These are phyloP conservation scores for Trichoderma brevicompactum DNA, from an alignment of 2,329 filamentous ascomycete genomes.

Conservation along the genomic window DNA sequence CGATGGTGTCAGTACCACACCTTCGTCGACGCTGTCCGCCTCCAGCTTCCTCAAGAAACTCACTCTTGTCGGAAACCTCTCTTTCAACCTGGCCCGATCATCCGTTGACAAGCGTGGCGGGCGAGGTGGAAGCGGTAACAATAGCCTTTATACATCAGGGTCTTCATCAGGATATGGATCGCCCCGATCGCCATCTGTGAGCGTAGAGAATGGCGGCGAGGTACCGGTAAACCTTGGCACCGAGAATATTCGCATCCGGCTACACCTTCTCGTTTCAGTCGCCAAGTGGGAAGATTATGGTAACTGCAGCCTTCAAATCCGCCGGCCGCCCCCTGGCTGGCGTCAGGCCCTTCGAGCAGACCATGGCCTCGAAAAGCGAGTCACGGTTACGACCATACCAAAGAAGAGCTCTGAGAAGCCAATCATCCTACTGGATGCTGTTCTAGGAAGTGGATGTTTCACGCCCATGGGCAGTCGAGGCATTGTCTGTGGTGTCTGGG, in stretches of 20 bases:
- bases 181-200: conserved; percentile 62
- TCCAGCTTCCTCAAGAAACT: conserved; percentile 82
- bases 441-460: conserved; percentile 82
- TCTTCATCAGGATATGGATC: conserved; percentile 56
- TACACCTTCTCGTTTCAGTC: conserved; percentile 77
- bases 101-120: conserved; percentile 63
- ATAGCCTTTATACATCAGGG: conserved; percentile 65
- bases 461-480: conserved; percentile 81
- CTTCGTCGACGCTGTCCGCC: conserved; percentile 65
- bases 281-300: conserved; percentile 93
- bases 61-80: conserved; percentile 68
- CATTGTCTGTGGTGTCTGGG: conserved; percentile 88
- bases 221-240: conserved; percentile 66
- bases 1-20: conserved; percentile 71
- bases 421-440: conserved; percentile 77
- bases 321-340: conserved; percentile 69
- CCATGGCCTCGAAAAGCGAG: conserved; percentile 78
- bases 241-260: conserved; percentile 77
- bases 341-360: conserved; percentile 62
- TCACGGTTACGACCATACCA: conserved; percentile 75
- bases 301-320: conserved; percentile 79
- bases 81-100: conserved; percentile 82
- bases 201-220: conserved; percentile 55
- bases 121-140: conserved; percentile 55
- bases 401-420: conserved; percentile 61